Conservation (phyloP, 139 green algal genomes). For the Picochlorum sp. region DNA sequence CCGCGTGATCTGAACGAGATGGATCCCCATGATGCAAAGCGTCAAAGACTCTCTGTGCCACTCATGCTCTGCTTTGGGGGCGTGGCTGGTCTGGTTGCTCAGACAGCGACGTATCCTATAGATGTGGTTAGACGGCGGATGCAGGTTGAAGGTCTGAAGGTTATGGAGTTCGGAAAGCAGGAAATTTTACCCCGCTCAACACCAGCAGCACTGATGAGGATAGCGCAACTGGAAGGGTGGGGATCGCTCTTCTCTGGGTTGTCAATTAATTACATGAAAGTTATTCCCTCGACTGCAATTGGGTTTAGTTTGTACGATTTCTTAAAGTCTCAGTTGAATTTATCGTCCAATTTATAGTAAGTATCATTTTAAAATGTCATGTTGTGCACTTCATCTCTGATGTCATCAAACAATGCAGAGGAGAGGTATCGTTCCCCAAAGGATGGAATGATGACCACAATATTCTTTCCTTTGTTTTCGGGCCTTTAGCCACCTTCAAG, state of each 20-base stretch:
- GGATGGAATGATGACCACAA: constrained; percentile 51
- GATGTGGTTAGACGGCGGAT: constrained; percentile 86
- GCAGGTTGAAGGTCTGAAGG: constrained; percentile 56
- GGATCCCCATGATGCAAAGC: not conserved
- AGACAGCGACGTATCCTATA: constrained; percentile 77
- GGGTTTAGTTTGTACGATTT: constrained; percentile 85
- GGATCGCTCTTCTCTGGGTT: constrained; percentile 58
- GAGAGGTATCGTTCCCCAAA: constrained; percentile 49
- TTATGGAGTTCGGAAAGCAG: not conserved
- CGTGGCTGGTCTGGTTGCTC: constrained; percentile 68
- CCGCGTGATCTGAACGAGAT: not conserved
- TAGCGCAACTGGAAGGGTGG: constrained; percentile 37
- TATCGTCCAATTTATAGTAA: constrained; percentile 39
- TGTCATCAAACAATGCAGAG: constrained; percentile 20
- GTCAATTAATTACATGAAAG: constrained; percentile 91
- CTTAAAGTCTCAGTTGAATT: constrained; percentile 53
- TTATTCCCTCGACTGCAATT: constrained; percentile 86
- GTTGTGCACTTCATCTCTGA: constrained; percentile 26
- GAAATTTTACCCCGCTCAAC: constrained; percentile 17
- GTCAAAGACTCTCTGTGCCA: constrained; percentile 41
- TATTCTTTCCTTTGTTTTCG: constrained; percentile 52
- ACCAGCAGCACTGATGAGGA: constrained; percentile 38
- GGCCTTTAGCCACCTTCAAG: constrained; percentile 29
- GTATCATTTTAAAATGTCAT: constrained; percentile 17
- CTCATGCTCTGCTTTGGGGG: constrained; percentile 75